Evolutionary conservation across 306 rosid genomes (phyloP).

Genomic region (Ziziphus jujuba): DNA sequence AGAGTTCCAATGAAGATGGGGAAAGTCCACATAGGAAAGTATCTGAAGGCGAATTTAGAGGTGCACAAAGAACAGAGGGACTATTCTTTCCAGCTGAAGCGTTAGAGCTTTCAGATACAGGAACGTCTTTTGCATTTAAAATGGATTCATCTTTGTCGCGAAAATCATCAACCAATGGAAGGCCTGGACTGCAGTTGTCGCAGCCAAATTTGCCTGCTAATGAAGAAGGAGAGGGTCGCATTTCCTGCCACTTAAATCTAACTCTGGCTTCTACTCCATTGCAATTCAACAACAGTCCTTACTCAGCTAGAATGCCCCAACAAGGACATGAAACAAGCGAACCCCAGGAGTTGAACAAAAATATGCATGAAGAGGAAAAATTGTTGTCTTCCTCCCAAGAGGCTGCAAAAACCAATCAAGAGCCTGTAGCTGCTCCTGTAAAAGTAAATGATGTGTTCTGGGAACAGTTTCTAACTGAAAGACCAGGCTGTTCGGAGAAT

Average conservation of each 20-base stretch:
- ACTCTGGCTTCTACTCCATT: constrained; percentile 79
- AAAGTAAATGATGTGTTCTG: constrained; percentile 88
- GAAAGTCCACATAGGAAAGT: constrained; percentile 52
- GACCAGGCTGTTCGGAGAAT: constrained; percentile 88
- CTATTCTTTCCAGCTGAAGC: constrained; percentile 64
- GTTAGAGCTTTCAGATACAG: constrained; percentile 87
- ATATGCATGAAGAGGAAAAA: constrained; percentile 34
- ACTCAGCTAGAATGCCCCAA: constrained; percentile 56
- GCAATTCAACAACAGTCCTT: constrained; percentile 47
- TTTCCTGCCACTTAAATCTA: constrained; percentile 86
- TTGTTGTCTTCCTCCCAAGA: constrained; percentile 41
- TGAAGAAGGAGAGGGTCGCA: constrained; percentile 80
- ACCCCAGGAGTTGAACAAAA: constrained; percentile 47
- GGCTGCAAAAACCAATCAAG: constrained; percentile 49
- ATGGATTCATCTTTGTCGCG: constrained; percentile 64
- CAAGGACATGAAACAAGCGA: constrained; percentile 52
- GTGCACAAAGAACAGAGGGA: constrained; percentile 48
- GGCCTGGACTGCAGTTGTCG: constrained; percentile 51
- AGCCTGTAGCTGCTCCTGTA: constrained; percentile 49
- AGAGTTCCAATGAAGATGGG: constrained; percentile 82
- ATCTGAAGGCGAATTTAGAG: constrained; percentile 59
- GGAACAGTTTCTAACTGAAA: constrained; percentile 98
- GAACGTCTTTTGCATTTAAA: constrained; percentile 74
- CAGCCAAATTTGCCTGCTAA: constrained; percentile 51
- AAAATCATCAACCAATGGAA: constrained; percentile 44